Evolutionary conservation across 1,139 yeast genomes (phyloP).

Genomic region (Geotrichum histeridarum): DNA sequence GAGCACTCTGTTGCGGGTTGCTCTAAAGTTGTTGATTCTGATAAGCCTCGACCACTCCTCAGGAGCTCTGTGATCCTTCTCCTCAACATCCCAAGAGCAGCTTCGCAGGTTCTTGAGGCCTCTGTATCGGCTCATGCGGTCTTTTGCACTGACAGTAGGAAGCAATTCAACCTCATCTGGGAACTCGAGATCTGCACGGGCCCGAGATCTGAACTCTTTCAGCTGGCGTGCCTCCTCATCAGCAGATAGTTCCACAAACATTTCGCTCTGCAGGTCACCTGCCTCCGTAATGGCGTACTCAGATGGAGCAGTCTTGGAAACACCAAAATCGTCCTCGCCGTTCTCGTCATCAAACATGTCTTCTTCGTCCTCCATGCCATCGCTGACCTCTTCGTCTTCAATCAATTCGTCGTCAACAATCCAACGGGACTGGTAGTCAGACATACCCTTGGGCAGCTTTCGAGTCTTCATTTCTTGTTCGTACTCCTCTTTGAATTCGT

Average conservation of each 20-base stretch:
- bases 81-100: conserved; percentile 85
- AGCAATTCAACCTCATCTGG: conserved; percentile 90
- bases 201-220: conserved; percentile 60
- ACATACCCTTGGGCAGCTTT: conserved; percentile 77
- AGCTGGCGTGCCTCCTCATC: conserved; percentile 84
- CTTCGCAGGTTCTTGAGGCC: conserved; percentile 79
- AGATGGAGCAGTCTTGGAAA: conserved; percentile 29
- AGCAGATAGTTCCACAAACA: conserved; percentile 66
- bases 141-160: conserved; percentile 71
- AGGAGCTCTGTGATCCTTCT: conserved; percentile 71
- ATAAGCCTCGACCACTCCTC: conserved; percentile 69
- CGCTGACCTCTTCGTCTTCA: conserved; percentile 40
- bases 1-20: conserved; percentile 62
- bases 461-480: conserved; percentile 30
- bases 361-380: conserved; percentile 40
- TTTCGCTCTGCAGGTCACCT: conserved; percentile 48
- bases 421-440: conserved; percentile 95
- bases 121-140: conserved; percentile 69
- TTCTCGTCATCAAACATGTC: conserved; percentile 39
- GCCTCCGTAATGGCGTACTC: conserved; percentile 44
- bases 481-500: conserved; percentile 40
- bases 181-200: conserved; percentile 81
- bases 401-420: conserved; percentile 54
- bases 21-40: conserved; percentile 71
- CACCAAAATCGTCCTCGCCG: conserved; percentile 37